phyloP scores from a whole-genome alignment of 176 grass and related monocot genomes.

The Carex parvula region DNA sequence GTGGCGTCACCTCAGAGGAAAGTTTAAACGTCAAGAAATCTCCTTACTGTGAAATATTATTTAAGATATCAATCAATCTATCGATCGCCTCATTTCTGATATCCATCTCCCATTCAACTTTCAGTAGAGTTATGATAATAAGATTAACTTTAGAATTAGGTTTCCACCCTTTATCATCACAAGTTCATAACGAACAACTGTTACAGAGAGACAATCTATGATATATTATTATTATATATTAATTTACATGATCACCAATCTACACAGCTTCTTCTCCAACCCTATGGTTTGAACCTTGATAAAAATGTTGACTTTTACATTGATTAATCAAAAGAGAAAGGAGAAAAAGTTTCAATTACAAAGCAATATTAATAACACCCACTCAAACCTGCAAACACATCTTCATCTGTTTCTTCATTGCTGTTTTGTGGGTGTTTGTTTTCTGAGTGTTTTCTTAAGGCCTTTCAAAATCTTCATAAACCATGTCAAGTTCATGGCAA shows the following conservation, averaged over 20 bases:
- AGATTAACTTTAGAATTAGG: not conserved
- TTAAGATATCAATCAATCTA: not conserved
- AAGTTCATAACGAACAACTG: not conserved
- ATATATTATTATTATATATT: slow-evolving; percentile 19
- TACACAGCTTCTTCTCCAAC: slow-evolving; percentile 12
- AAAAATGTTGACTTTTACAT: slow-evolving; percentile 8
- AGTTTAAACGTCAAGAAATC: too few species aligned
- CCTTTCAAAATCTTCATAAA: slow-evolving; percentile 92
- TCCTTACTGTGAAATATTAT: too few species aligned
- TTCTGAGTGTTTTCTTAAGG: slow-evolving; percentile 60
- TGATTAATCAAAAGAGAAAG: slow-evolving; percentile 1
- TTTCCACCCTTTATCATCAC: not conserved
- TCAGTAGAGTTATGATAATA: not conserved
- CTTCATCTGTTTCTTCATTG: slow-evolving; percentile 23
- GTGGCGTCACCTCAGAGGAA: too few species aligned
- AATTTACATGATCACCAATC: slow-evolving; percentile 24
- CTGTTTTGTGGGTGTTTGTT: slow-evolving; percentile 45
- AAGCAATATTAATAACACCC: not conserved
- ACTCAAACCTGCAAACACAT: not conserved
- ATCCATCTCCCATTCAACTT: not conserved
- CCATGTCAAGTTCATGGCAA: slow-evolving; percentile 87
- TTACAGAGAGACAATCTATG: not conserved
- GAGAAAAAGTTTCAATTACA: slow-evolving; percentile 1
- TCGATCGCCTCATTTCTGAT: not conserved
- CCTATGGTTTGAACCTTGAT: not conserved